Base-by-base conservation (phyloP, 805 yeast species). In the Starmera quercuum region DNA sequence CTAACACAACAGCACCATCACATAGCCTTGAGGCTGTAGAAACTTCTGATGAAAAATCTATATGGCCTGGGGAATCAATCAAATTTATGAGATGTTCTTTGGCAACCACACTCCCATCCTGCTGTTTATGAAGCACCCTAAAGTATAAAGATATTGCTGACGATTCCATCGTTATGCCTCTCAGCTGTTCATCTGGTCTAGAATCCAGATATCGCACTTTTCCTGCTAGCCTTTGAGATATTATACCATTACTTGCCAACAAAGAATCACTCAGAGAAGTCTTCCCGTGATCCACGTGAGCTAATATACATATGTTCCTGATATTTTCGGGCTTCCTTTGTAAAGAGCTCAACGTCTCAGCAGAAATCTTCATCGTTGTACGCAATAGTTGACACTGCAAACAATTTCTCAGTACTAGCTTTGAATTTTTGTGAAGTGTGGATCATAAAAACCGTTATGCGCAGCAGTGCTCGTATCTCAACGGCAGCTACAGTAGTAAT, bases 61-160 rank as follows among this genome's bases (percentile, higher is more conserved):
- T 86, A 50, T 92, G 99, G n/a, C 99, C 99, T 0, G 99, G 99
- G 0, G 97, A 90, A 58, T 92, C 99, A 37, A 92, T 90, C 47
- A 92, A 69, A 53, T 92, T 92, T 51, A 92, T 81, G 35, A 92
- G 62, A 58, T 84, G 83, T 51, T 92, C 96, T 27, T 74, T 75
- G 26, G 80, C 71, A n/a, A 61, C 37, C 9, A 64, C 61, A 3
- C 47, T 51, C 6, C 61, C 68, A 26, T 55, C 58, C 29, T 58
- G 62, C 19, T 56, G 59, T 35, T 61, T 62, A 39, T 64, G 68
- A 40, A 79, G 60, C 4, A 86, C 78, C 50, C 81, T 76, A 60
- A 90, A 92, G 52, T 83, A 88, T n/a, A 92, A 63, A 0, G 97
- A 88, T 16, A 92, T 87, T 0, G 97, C 97, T 26, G 95, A 82